Conservation (phyloP, 805 yeast species). For the Lipomyces lipofer region DNA sequence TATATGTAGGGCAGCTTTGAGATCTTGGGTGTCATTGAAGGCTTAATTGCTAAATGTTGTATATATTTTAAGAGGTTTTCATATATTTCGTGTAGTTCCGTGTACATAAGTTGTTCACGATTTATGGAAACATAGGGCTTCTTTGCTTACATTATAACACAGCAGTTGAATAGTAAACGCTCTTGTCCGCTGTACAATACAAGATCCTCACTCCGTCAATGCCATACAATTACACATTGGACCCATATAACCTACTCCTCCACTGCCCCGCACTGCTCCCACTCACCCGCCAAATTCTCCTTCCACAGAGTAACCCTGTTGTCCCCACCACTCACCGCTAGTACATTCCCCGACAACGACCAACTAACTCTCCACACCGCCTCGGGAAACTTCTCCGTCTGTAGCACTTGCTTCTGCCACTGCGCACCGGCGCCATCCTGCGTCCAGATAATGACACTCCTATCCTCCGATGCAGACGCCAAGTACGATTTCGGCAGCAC, state of each 20-base stretch:
- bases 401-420: conserved; percentile 81
- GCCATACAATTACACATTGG: neutral
- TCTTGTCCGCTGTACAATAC: too few species aligned
- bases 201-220: too few species aligned
- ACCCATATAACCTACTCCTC: conserved; percentile 54
- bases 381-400: conserved; percentile 82
- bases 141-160: too few species aligned
- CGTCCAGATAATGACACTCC: conserved; percentile 93
- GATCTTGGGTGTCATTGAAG: too few species aligned
- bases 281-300: conserved; percentile 85
- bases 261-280: conserved; percentile 98
- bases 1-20: too few species aligned
- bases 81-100: too few species aligned
- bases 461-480: conserved; percentile 96
- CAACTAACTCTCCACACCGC: conserved; percentile 98
- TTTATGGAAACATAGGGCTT: too few species aligned
- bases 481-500: conserved; percentile 82
- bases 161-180: too few species aligned
- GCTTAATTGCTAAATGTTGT: too few species aligned
- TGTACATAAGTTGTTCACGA: too few species aligned
- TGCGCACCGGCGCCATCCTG: conserved; percentile 59
- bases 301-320: conserved; percentile 96
- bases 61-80: too few species aligned
- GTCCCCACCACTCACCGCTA: conserved; percentile 96
- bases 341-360: conserved; percentile 92